These are phyloP conservation scores for Brassica rapa DNA, from an alignment of 345 rosid species.

Conservation along the genomic window DNA sequence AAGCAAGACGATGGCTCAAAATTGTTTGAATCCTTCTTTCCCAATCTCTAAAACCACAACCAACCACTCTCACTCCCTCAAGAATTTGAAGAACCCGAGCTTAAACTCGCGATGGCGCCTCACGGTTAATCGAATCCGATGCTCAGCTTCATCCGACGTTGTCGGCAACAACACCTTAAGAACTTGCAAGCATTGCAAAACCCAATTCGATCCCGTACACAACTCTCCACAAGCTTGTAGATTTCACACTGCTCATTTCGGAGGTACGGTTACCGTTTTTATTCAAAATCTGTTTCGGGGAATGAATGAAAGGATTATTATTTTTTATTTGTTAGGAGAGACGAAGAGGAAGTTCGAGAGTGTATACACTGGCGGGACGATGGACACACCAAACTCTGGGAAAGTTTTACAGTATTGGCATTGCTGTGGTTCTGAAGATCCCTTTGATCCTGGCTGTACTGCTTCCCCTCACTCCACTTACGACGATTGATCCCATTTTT, in stretches of 20 bases:
- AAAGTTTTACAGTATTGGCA: slow-evolving; percentile 81
- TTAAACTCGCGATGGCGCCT: slow-evolving; percentile 2
- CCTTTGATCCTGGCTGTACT: slow-evolving; percentile 85
- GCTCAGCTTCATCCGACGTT: slow-evolving; percentile 10
- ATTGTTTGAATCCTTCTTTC: background rate
- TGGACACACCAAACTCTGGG: slow-evolving; percentile 81
- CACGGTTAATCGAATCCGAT: slow-evolving; percentile 3
- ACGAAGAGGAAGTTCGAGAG: slow-evolving; percentile 94
- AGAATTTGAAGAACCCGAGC: background rate
- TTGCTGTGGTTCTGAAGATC: slow-evolving; percentile 94
- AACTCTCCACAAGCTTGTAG: slow-evolving; percentile 78
- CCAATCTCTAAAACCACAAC: background rate
- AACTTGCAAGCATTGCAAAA: slow-evolving; percentile 94
- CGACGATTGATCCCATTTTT: slow-evolving; percentile 56
- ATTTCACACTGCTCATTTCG: slow-evolving; percentile 92
- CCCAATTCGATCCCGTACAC: slow-evolving; percentile 78
- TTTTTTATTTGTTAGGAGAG: slow-evolving; percentile 56
- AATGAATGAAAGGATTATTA: background rate
- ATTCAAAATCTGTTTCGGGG: background rate
- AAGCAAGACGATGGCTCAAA: slow-evolving; percentile 22
- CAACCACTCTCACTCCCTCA: background rate
- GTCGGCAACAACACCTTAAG: slow-evolving; percentile 29
- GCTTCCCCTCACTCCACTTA: slow-evolving; percentile 79
- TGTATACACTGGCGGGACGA: slow-evolving; percentile 75
- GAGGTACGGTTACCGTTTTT: slow-evolving; percentile 50